phyloP scores from a whole-genome alignment of 208 protist genomes.

The Trypanosoma cruzi region DNA sequence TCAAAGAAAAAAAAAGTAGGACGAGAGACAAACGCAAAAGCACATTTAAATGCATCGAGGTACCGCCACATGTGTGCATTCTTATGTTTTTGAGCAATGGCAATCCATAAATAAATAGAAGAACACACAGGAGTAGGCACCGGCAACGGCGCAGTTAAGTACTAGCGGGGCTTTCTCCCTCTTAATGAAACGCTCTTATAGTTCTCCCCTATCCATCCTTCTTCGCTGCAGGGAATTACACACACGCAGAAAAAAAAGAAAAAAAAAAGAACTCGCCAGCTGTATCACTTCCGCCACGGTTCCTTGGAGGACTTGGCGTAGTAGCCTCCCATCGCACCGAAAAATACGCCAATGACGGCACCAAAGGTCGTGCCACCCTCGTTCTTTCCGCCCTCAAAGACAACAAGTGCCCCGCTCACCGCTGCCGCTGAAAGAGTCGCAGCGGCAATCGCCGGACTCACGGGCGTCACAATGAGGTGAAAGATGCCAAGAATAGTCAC shows the following conservation, averaged over 20 bases:
- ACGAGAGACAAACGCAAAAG: conserved; percentile 13
- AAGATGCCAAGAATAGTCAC: conserved; percentile 74
- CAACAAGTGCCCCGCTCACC: conserved; percentile 62
- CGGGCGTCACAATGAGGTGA: conserved; percentile 84
- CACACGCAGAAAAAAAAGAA: neutral
- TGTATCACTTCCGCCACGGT: conserved; percentile 84
- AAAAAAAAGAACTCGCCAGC: neutral
- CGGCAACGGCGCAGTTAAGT: neutral
- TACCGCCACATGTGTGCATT: neutral
- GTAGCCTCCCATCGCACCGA: conserved; percentile 83
- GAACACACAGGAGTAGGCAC: conserved; percentile 5
- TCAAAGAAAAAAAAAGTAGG: neutral
- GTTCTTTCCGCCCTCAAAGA: conserved; percentile 80
- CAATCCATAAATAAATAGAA: conserved; percentile 8
- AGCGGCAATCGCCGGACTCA: conserved; percentile 52
- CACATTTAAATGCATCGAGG: conserved; percentile 4
- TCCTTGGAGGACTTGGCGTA: conserved; percentile 90
- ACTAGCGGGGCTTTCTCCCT: neutral
- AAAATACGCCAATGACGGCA: conserved; percentile 75
- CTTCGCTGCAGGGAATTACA: neutral
- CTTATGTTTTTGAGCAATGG: neutral
- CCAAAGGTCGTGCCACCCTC: conserved; percentile 74
- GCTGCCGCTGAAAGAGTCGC: conserved; percentile 70
- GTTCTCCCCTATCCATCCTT: neutral
- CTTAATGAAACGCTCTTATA: neutral